Base-by-base conservation (phyloP, 345 rosid species). In the Trapa bicornis region DNA sequence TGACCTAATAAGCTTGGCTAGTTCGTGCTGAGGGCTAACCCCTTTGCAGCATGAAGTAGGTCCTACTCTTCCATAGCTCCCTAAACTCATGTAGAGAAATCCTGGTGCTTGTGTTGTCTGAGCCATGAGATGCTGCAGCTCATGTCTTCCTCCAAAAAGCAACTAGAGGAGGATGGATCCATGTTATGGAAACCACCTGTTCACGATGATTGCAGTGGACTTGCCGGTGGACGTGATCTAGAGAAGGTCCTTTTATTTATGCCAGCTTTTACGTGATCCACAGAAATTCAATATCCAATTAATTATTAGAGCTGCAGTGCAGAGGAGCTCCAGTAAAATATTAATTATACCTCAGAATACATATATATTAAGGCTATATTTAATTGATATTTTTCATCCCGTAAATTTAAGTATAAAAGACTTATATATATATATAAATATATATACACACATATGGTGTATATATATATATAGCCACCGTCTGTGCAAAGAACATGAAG, bases 111-210 rank as follows among this genome's bases (percentile, higher is more conserved):
- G 77, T 12, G 29, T 42, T 68, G 68, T 72, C 58, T 22, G 2
- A 72, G 76, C 80, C 83, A 77, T 53, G 70, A 35, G 4, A 72
- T 66, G 71, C 80, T 66, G 71, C 80, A 72, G n/a, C 37, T 33
- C 10, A 45, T 35, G 22, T 74, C 78, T 64, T 72, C 76, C 65
- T 70, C 35, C 3, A 70, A 33, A 37, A 74, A 7, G 32, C 61
- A 68, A n/a, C 52, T 16, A 1, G 67, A 38, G 62, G 56, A 14
- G 41, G 42, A 39, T 33, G 72, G 76, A 36, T 65, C 65, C 22
- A 76, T 22, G 64, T 79, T 71, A 69, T 74, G 76, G 15, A 76
- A 43, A 22, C 29, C 29, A 22, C 29, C 29, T 68, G 71, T 77
- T 72, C 65, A 64, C 56, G 7, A 75, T 73, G 64, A 71, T 12